Evolutionary conservation across 2,329 filamentous ascomycete genomes (phyloP), one percentile per base, ranked within the genome.

Genomic region (Zymoseptoria tritici): DNA sequence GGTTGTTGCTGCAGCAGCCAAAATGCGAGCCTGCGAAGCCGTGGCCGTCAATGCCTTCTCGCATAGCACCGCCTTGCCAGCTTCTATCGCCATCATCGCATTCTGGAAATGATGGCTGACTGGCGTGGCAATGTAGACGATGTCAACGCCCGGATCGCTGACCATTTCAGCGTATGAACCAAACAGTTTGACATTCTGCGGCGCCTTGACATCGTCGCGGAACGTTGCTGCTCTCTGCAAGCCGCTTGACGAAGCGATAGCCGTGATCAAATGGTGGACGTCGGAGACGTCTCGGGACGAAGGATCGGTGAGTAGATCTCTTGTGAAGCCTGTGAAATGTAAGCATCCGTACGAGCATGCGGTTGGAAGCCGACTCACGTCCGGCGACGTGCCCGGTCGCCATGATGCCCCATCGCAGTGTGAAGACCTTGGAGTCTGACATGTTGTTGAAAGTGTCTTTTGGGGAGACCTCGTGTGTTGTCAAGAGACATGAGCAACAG

Each of bases 11-110:
- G 75, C 74, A 0, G 64, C 71, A 13, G 78, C 72, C 2, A 80
- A 74, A 50, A 77, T 73, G 24, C 62, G 69, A 0, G 77, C 74
- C 42, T 80, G 75, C 2, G 22, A 24, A 0, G 75, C 73, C 16
- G 74, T 80, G 42, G 80, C 60, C 0, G 75, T 70, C 58, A 80
- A 78, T 0, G 78, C 68, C 64, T 80, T 80, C 61, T 80, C 78
- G 60, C 78, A 80, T 0, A 80, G 69, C 0, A 80, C 69, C 49
- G 79, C 70, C 60, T 80, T 80, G 0, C 77, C 76, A 1, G 71
- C 69, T 0, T 65, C 64, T 24, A 80, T 79, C 0, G 77, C 78
- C 42, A 77, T 75, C 2, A 79, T 72, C 29, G 74, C 77, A 58
- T 77, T 75, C 29, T 74, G 69, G 61, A 74, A 75, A 66, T 80